Evolutionary conservation across 495 filamentous ascomycete species (phyloP), one percentile per base, ranked within the genome.

Genomic region (Hypoxylon lenormandii): DNA sequence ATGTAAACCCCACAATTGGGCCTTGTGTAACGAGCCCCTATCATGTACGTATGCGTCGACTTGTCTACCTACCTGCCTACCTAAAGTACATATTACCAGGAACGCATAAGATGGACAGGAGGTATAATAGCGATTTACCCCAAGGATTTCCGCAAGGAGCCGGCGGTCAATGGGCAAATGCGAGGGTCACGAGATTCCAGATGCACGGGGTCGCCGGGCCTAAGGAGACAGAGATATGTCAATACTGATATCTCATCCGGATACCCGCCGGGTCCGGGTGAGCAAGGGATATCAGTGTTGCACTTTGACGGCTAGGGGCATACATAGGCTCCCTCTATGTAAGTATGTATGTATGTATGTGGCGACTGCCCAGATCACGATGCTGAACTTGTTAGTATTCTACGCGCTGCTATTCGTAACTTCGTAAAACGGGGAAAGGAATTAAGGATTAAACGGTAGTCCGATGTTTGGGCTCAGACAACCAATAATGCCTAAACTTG

Each of bases 261-360:
- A 48, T 40, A 42, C 43, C 55, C 56, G 64, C 54, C 26, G 36
- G 21, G 16, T 50, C 57, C 64, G 57, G 52, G 28, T 36, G 43
- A 51, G 36, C 43, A 47, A 56, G 50, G 50, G 64, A 54, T 28
- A 13, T 13, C 15, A 42, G 16, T 8, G 23, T 21, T 51, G 30
- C 21, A 51, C 38, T 43, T 43, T 43, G n/a, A 67, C 64, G 64
- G 64, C 56, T 67, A 67, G 18, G 50, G 22, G 37, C 64, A 67
- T 55, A 15, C 2, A 42, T 16, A 16, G 38, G 0, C 38, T n/a
- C 38, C 2, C 3, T n/a, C n/a, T n/a, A n/a, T n/a, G n/a, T n/a
- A n/a, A n/a, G n/a, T n/a, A n/a, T n/a, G n/a, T n/a, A n/a, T n/a
- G n/a, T n/a, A n/a, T n/a, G n/a, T n/a, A n/a, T 15, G 38, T 42